Evolutionary conservation across 176 grass and related monocot genomes (phyloP), one percentile per base, ranked within the genome.

Genomic region (Triticum dicoccoides): DNA sequence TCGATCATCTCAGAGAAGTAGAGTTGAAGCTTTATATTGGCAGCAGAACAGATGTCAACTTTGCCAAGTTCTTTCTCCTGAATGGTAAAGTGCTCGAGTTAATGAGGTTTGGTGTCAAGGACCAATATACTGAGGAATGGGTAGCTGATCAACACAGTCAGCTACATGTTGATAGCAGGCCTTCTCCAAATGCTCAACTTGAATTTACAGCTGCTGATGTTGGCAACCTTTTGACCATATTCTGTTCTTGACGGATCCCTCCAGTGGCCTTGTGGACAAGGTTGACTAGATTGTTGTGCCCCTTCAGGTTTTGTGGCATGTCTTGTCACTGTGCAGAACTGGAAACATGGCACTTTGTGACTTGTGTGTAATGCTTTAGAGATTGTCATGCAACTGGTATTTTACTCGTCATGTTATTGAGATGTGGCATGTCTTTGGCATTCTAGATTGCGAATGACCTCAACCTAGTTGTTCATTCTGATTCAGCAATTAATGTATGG

Each of bases 1-100:
- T 76, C 41, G 56, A 84, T 11, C 54, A 64, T 47, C 82, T 84
- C 8, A 63, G 41, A 64, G 20, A 32, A 64, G 38, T 84, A 42
- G 56, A 61, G 8, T 7, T 83, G 6, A 62, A 62, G 5, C 21
- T 41, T 12, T 83, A 83, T 29, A 5, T 30, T 9, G 82, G 54
- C 52, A 63, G 11, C 49, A 44, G n/a, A 20, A 8, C 52, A 0
- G 24, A 83, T 83, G 82, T 74, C 37, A 56, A 42, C 34, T 83
- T 83, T 44, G 69, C 82, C 52, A 83, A 83, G 37, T 83, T 73
- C 69, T 73, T 83, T 83, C n/a, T 83, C 71, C 17, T 73, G 51
- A 83, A 62, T 73, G 82, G 69, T 32, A 30, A 84, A 42, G 82
- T 74, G 24, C 69, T 84, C 7, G 24, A 76, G 73, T 51, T 18